Conservation (phyloP, 2,329 filamentous ascomycete species). For the Fusarium tuaranense region DNA sequence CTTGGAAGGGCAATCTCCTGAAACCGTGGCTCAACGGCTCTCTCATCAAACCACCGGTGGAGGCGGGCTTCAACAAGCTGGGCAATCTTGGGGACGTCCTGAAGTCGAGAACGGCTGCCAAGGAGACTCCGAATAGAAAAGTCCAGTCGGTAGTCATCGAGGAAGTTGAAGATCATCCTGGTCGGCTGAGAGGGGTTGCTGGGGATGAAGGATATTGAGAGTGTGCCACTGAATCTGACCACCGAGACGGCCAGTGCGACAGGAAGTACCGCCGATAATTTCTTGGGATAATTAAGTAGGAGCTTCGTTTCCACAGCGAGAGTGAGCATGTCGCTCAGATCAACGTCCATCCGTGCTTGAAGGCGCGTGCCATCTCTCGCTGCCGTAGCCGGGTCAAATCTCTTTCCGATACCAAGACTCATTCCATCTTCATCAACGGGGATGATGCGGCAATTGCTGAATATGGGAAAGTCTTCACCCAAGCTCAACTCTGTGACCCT, state of each 20-base stretch:
- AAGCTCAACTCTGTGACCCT: constrained; percentile 92
- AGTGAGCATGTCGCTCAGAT: constrained; percentile 95
- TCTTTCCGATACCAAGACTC: constrained; percentile 62
- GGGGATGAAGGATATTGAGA: constrained; percentile 94
- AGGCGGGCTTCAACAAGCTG: constrained; percentile 84
- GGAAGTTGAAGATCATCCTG: constrained; percentile 93
- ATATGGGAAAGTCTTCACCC: constrained; percentile 97
- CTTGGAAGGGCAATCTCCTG: constrained; percentile 87
- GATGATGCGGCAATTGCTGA: constrained; percentile 97
- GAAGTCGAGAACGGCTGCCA: constrained; percentile 81
- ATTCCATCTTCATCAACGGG: constrained; percentile 86
- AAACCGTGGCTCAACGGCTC: constrained; percentile 86
- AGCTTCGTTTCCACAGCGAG: constrained; percentile 94
- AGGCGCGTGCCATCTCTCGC: constrained; percentile 77
- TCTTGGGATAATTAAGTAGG: constrained; percentile 93
- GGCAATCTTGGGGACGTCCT: constrained; percentile 90
- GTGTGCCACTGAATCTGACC: constrained; percentile 92
- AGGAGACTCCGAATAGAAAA: constrained; percentile 84
- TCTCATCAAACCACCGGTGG: constrained; percentile 89
- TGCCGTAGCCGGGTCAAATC: constrained; percentile 64
- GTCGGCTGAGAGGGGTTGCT: constrained; percentile 79
- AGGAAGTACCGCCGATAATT: constrained; percentile 87
- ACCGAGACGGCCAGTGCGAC: constrained; percentile 93
- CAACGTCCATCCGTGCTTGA: constrained; percentile 96
- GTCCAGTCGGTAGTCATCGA: constrained; percentile 88